Base-by-base conservation (phyloP, 768 basidiomycete genomes). In the Nidularia sp. region DNA sequence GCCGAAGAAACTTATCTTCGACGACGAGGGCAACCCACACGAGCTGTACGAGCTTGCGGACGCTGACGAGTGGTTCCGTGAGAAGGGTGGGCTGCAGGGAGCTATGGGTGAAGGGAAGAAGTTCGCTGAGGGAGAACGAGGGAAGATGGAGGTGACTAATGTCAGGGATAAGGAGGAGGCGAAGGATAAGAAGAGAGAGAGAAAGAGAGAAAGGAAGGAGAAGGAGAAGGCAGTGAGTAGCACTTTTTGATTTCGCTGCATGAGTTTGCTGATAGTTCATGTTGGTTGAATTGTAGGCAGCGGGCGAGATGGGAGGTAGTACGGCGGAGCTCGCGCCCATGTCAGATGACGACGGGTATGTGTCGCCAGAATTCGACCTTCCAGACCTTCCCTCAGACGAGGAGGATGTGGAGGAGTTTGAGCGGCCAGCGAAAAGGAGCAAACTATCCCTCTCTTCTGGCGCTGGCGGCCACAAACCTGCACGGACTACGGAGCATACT, bases 161-260 rank as follows among this genome's bases (percentile, higher is more conserved):
- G 74, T 84, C 45, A 51, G 71, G 44, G 96, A 99, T 71, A 88
- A 89, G 69, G 80, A 81, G 53, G 83, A 90, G 59, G 93, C 90
- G 5, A 88, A 79, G 66, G 91, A 88, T 63, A 95, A 93, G 79
- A 89, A 86, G 70, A 72, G 78, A 56, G 95, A 97, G 67, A 94
- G 90, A 78, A 97, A 96, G 75, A 73, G 90, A 56, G 96, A 94
- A 71, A 74, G 90, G 62, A 96, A 95, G 70, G 88, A 92, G 51
- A 77, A 80, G 35, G 88, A 91, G 62, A 73, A 68, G 50, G 75
- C 67, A 61, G 76, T 68, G 53, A 35, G 72, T 67, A 1, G 18
- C 18, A 18, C 18, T 18, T 18, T 63, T 52, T 34, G 12, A 33
- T 55, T 5, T 51, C 18, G 18, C 18, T 18, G 18, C 18, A 18